These are phyloP conservation scores for Cytospora leucostoma DNA, from an alignment of 2,329 filamentous ascomycete species.

Conservation along the genomic window DNA sequence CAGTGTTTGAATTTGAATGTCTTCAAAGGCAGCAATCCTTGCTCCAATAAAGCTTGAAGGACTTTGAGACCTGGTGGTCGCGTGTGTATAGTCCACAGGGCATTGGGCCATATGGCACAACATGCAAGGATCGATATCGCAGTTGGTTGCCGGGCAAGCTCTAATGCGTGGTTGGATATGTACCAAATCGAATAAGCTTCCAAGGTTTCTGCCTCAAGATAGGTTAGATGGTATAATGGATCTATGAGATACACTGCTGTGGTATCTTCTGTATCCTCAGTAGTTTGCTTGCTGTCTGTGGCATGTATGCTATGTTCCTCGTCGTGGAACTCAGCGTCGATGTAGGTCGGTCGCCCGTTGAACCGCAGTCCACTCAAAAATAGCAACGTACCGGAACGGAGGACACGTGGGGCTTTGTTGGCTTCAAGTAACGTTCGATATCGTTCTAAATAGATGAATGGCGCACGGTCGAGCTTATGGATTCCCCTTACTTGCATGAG, in stretches of 20 bases:
- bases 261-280: neutral
- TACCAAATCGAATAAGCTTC: constrained; percentile 3
- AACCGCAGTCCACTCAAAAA: too few species aligned
- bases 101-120: neutral
- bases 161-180: neutral
- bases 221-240: neutral
- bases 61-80: neutral
- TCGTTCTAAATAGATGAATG: neutral
- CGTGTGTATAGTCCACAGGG: neutral
- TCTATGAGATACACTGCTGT: neutral
- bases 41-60: neutral
- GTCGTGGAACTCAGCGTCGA: too few species aligned
- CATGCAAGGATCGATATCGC: neutral
- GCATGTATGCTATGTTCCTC: too few species aligned
- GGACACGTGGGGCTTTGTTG: fast-evolving
- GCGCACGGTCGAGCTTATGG: neutral
- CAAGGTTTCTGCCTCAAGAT: fast-evolving
- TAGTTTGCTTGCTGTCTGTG: neutral
- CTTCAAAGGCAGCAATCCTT: neutral
- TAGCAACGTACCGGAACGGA: too few species aligned
- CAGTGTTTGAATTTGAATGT: neutral
- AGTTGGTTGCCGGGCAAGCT: neutral
- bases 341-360: too few species aligned
- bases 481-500: neutral
- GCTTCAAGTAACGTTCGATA: neutral